Evolutionary conservation across 345 rosid species (phyloP).

Genomic region (Eucalyptus coolabah): DNA sequence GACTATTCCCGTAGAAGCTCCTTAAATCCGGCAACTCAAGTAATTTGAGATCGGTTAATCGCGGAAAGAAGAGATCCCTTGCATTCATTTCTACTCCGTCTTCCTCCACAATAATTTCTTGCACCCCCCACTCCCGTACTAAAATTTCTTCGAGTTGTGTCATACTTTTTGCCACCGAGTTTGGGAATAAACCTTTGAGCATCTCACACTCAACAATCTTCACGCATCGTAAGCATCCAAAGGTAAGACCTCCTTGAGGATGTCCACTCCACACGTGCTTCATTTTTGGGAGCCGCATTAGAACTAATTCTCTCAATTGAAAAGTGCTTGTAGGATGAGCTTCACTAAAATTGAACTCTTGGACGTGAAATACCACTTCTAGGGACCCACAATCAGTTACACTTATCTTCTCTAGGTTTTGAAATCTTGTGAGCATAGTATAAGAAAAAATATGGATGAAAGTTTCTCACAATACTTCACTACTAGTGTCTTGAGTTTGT

Average conservation of each 20-base stretch:
- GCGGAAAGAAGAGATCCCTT: too few relatives aligned
- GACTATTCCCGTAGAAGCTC: too few relatives aligned
- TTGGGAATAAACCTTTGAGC: background rate
- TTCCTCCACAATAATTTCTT: too few relatives aligned
- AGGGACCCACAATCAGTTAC: background rate
- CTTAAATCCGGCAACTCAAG: too few relatives aligned
- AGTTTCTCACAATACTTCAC: background rate
- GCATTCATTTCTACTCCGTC: too few relatives aligned
- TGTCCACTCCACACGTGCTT: background rate
- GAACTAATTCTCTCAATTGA: background rate
- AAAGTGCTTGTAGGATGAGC: background rate
- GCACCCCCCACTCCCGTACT: too few relatives aligned
- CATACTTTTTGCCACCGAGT: background rate
- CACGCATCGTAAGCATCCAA: rapidly evolving
- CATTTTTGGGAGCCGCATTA: background rate
- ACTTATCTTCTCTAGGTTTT: background rate
- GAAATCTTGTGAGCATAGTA: background rate
- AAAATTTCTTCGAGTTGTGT: background rate
- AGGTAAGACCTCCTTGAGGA: background rate
- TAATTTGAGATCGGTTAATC: too few relatives aligned
- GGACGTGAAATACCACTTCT: background rate
- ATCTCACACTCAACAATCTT: background rate
- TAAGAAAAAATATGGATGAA: background rate
- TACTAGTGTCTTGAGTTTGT: background rate
- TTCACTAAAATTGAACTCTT: background rate